Evolutionary conservation across 176 grass and related monocot genomes (phyloP).

Genomic region (Triticum aestivum): DNA sequence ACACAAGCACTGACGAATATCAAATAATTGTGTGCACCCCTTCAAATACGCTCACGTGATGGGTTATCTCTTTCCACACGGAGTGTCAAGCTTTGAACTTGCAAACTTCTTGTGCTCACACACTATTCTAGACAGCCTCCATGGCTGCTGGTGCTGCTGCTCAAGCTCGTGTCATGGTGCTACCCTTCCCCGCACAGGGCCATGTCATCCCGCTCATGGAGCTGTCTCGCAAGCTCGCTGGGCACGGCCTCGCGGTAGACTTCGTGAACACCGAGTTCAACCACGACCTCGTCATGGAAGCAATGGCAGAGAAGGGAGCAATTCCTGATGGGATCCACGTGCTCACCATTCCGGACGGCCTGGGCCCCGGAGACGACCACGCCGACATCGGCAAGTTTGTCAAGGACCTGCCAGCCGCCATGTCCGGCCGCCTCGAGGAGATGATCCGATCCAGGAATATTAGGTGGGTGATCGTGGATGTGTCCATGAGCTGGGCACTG

Average conservation of each 20-base stretch:
- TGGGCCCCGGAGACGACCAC: slow-evolving; percentile 50
- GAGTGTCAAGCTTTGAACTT: neutral
- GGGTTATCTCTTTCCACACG: neutral
- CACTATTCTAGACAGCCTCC: neutral
- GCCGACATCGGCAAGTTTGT: slow-evolving; percentile 36
- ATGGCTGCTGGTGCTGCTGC: neutral
- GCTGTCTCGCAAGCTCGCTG: slow-evolving; percentile 40
- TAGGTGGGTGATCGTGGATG: slow-evolving; percentile 53
- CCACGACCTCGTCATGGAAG: slow-evolving; percentile 27
- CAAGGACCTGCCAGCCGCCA: slow-evolving; percentile 32
- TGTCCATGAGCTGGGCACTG: slow-evolving; percentile 43
- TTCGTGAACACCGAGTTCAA: slow-evolving; percentile 61
- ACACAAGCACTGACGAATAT: too few relatives aligned
- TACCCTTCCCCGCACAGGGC: slow-evolving; percentile 57
- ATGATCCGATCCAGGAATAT: slow-evolving; percentile 41
- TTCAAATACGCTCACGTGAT: too few relatives aligned
- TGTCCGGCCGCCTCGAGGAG: slow-evolving; percentile 39
- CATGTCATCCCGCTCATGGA: slow-evolving; percentile 60
- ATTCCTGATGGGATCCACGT: slow-evolving; percentile 41
- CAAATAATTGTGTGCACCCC: too few relatives aligned
- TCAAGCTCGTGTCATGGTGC: slow-evolving; percentile 31
- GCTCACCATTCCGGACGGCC: slow-evolving; percentile 63
- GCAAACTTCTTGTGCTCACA: neutral
- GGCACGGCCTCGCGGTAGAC: slow-evolving; percentile 40
- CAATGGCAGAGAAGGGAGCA: slow-evolving; percentile 23